A percentile compares a stretch with the other conserved stretches of the same genome.
Evolutionary conservation across 768 basidiomycete genomes (phyloP).

Genomic region (Russula ochroleuca): DNA sequence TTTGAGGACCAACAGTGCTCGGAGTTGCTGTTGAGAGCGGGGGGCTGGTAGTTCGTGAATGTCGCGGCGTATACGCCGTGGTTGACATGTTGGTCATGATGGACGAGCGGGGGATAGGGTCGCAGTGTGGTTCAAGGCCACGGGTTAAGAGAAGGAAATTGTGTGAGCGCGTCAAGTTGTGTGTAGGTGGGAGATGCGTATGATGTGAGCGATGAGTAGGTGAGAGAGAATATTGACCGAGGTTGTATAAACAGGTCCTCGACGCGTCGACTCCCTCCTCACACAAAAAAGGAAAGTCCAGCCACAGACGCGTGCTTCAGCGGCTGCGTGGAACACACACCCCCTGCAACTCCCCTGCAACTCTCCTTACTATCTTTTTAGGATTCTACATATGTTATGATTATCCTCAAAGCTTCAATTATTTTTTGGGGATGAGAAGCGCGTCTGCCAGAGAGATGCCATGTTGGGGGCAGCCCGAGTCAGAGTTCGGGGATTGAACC

Average conservation of each 20-base stretch:
- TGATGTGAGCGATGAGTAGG: background rate
- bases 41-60: slow-evolving; percentile 32
- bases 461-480: no score
- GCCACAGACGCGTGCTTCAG: slow-evolving; percentile 21
- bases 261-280: slow-evolving; percentile 5
- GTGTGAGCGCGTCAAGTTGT: background rate
- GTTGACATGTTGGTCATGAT: slow-evolving; percentile 20
- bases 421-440: background rate
- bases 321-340: no score
- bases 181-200: background rate
- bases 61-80: slow-evolving; percentile 27
- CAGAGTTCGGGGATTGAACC: no score
- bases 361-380: no score
- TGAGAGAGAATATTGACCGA: background rate
- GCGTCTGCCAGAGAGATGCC: background rate
- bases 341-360: no score
- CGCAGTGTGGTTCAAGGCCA: background rate
- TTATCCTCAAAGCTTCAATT: background rate
- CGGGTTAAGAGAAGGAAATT: background rate
- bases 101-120: background rate
- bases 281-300: slow-evolving; percentile 13
- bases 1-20: slow-evolving; percentile 32
- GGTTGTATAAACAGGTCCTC: slow-evolving; percentile 8
- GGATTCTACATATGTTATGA: no score
- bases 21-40: slow-evolving; percentile 31